phyloP scores from a whole-genome alignment of 2,329 filamentous ascomycete genomes.

The Trichophyton rubrum region DNA sequence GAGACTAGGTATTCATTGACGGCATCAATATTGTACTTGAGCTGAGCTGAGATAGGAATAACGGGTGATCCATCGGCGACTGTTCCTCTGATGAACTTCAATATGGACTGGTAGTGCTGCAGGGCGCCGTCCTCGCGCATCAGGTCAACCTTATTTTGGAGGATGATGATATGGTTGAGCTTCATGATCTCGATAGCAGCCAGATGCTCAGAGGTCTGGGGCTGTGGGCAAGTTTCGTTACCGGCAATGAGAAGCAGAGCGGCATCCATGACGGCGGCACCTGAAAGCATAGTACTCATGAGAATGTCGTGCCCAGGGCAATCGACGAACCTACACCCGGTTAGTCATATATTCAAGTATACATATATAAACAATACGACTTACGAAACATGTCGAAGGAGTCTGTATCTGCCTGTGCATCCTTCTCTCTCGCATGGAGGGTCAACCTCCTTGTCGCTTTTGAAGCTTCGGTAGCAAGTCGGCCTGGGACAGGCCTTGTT shows the following conservation, averaged over 20 bases:
- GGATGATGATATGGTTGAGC: constrained; percentile 97
- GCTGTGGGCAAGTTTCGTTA: constrained; percentile 96
- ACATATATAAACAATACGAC: constrained; percentile 22
- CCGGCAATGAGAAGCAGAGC: constrained; percentile 91
- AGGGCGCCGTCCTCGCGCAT: constrained; percentile 93
- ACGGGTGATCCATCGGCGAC: constrained; percentile 90
- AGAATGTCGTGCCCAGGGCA: constrained; percentile 99
- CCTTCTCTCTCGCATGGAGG: constrained; percentile 90
- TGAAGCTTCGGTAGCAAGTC: constrained; percentile 91
- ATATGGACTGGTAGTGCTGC: constrained; percentile 90
- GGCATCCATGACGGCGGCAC: constrained; percentile 98
- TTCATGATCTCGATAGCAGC: constrained; percentile 99
- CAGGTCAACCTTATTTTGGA: constrained; percentile 98
- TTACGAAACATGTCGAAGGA: constrained; percentile 86
- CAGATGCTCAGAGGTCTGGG: constrained; percentile 96
- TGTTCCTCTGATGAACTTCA: constrained; percentile 96
- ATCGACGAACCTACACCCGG: constrained; percentile 65
- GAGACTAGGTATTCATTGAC: constrained; percentile 93
- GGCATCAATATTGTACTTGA: constrained; percentile 99
- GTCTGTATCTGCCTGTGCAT: constrained; percentile 72
- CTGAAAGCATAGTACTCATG: constrained; percentile 99
- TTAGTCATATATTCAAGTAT: constrained; percentile 7
- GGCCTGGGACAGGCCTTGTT: constrained; percentile 81
- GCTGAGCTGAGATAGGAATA: constrained; percentile 91
- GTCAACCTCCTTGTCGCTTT: constrained; percentile 97